Conservation (phyloP, 768 basidiomycete genomes). For the Amanita fuliginea region DNA sequence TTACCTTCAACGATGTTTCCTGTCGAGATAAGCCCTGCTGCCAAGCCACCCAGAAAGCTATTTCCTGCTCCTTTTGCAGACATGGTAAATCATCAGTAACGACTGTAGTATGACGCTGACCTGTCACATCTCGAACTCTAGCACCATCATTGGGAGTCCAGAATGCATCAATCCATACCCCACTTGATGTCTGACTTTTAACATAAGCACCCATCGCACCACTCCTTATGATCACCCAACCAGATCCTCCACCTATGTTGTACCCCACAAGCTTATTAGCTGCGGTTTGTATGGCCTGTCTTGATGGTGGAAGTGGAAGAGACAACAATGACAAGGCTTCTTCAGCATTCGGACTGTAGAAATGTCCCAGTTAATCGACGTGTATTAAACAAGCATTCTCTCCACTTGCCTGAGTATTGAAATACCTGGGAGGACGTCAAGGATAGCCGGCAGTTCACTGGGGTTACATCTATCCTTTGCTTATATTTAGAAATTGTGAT, state of each 20-base stretch:
- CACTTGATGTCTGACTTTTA: slow-evolving; percentile 23
- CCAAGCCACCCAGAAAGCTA: slow-evolving; percentile 76
- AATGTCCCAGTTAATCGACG: background rate
- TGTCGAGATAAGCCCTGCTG: slow-evolving; percentile 53
- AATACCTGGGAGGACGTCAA: slow-evolving; percentile 44
- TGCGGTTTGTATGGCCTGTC: slow-evolving; percentile 52
- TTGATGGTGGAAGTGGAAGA: slow-evolving; percentile 34
- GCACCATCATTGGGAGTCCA: slow-evolving; percentile 39
- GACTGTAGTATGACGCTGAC: slow-evolving; percentile 18
- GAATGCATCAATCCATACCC: slow-evolving; percentile 65
- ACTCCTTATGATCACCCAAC: slow-evolving; percentile 65
- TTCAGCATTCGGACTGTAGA: slow-evolving; percentile 62
- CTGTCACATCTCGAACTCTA: slow-evolving; percentile 75
- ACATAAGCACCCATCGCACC: slow-evolving; percentile 66
- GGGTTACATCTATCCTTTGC: slow-evolving; percentile 71
- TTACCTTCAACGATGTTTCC: slow-evolving; percentile 56
- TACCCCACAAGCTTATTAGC: slow-evolving; percentile 50
- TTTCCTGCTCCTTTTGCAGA: slow-evolving; percentile 74
- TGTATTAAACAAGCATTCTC: background rate
- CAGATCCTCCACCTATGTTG: slow-evolving; percentile 41
- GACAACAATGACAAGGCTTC: slow-evolving; percentile 68
- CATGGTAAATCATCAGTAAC: slow-evolving; percentile 10
- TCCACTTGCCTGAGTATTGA: slow-evolving; percentile 52
- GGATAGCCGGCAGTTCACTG: slow-evolving; percentile 62
- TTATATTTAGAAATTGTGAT: slow-evolving; percentile 19